phyloP scores from a whole-genome alignment of 2,329 filamentous ascomycete genomes.

The Scedosporium boydii region DNA sequence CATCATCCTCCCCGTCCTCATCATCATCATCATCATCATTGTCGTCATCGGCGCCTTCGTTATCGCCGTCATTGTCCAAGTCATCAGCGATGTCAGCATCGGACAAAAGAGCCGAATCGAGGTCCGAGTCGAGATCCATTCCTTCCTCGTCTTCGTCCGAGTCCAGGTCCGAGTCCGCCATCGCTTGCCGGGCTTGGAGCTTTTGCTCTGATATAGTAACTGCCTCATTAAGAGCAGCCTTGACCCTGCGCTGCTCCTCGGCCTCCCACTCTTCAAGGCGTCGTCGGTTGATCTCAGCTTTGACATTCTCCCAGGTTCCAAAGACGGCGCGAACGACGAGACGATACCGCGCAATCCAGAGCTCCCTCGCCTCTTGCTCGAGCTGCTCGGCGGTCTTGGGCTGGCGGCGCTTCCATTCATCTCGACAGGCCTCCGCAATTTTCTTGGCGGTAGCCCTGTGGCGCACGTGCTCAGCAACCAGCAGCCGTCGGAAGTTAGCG shows the following conservation, averaged over 20 bases:
- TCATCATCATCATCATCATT: slow-evolving; percentile 25
- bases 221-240: slow-evolving; percentile 62
- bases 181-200: slow-evolving; percentile 49
- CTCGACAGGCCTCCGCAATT: slow-evolving; percentile 67
- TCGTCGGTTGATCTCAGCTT: slow-evolving; percentile 48
- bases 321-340: slow-evolving; percentile 51
- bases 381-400: slow-evolving; percentile 74
- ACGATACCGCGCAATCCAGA: slow-evolving; percentile 60
- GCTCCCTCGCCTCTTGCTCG: slow-evolving; percentile 63
- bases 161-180: slow-evolving; percentile 41
- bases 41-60: slow-evolving; percentile 17
- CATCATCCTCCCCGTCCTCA: slow-evolving; percentile 28
- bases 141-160: slow-evolving; percentile 30
- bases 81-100: slow-evolving; percentile 13
- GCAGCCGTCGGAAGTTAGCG: slow-evolving; percentile 68
- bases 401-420: slow-evolving; percentile 64
- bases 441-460: slow-evolving; percentile 72
- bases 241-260: slow-evolving; percentile 53
- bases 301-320: slow-evolving; percentile 57
- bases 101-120: slow-evolving; percentile 22
- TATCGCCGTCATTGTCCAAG: slow-evolving; percentile 8
- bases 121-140: slow-evolving; percentile 29
- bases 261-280: slow-evolving; percentile 54
- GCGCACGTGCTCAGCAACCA: slow-evolving; percentile 67
- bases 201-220: slow-evolving; percentile 63